These are phyloP conservation scores for Apophysomyces ossiformis DNA, from an alignment of 371 early-diverging fungal species.

Conservation along the genomic window DNA sequence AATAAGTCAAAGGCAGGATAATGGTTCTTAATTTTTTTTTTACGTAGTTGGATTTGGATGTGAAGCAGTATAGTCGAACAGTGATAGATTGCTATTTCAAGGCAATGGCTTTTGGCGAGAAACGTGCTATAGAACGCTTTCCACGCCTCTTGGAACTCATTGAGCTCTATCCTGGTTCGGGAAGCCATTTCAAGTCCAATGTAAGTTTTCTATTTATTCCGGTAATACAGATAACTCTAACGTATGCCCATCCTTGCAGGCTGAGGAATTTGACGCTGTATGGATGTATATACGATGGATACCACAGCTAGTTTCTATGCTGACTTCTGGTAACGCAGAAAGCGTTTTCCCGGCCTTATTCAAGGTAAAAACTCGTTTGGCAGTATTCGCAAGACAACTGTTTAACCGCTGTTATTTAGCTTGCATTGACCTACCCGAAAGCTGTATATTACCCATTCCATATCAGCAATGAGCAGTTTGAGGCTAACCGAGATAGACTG, in stretches of 20 bases:
- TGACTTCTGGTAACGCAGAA: slow-evolving; percentile 53
- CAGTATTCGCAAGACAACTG: not conserved
- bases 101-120: slow-evolving; percentile 45
- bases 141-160: slow-evolving; percentile 73
- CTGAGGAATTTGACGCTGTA: slow-evolving; percentile 27
- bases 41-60: slow-evolving; percentile 26
- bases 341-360: slow-evolving; percentile 47
- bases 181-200: slow-evolving; percentile 31
- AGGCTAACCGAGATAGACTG: slow-evolving; percentile 34
- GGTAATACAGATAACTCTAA: not conserved
- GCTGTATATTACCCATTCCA: slow-evolving; percentile 73
- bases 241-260: slow-evolving; percentile 7
- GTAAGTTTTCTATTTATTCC: slow-evolving; percentile 17
- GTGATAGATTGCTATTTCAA: slow-evolving; percentile 56
- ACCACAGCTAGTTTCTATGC: slow-evolving; percentile 74
- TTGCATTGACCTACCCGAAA: slow-evolving; percentile 67
- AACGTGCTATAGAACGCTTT: slow-evolving; percentile 63
- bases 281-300: slow-evolving; percentile 83
- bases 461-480: slow-evolving; percentile 73
- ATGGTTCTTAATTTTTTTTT: not conserved
- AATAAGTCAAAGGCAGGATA: not conserved
- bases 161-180: slow-evolving; percentile 55
- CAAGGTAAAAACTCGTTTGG: slow-evolving; percentile 24
- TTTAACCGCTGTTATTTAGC: slow-evolving; percentile 25
- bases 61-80: slow-evolving; percentile 38